Conservation (phyloP, 495 filamentous ascomycete species). For the Ramalina intermedia region DNA sequence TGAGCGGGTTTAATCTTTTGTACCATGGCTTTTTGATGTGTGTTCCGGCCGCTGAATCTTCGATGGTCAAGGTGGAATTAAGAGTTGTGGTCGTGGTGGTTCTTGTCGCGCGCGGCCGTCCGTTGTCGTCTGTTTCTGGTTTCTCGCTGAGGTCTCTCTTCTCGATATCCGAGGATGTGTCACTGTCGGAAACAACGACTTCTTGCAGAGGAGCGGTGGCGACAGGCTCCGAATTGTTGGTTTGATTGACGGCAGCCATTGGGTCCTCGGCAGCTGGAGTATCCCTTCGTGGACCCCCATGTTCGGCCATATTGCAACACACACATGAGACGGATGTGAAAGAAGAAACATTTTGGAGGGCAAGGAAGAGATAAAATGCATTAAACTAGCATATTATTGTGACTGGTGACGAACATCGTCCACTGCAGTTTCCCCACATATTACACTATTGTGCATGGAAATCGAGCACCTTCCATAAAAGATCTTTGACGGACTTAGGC, state of each 20-base stretch:
- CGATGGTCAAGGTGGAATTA: conserved; percentile 10
- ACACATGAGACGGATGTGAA: no score
- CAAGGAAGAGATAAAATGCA: no score
- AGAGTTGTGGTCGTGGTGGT: conserved; percentile 14
- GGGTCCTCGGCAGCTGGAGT: conserved; percentile 3
- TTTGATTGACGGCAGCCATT: conserved; percentile 10
- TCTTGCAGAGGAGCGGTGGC: conserved; percentile 13
- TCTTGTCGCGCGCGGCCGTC: conserved; percentile 1
- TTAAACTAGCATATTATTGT: no score
- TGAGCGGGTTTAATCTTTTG: conserved; percentile 40
- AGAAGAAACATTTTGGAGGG: no score
- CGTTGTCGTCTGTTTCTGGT: neutral
- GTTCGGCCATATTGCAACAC: no score
- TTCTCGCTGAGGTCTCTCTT: conserved; percentile 4
- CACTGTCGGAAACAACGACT: conserved; percentile 10
- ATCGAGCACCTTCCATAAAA: no score
- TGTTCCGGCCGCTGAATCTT: neutral
- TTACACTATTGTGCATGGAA: no score
- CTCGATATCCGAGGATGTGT: conserved; percentile 5
- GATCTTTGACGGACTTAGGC: no score
- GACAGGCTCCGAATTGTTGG: conserved; percentile 10
- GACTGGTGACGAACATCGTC: no score
- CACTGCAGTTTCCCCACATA: no score
- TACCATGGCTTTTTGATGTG: conserved; percentile 34
- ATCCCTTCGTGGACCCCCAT: no score